Evolutionary conservation across 1,139 yeast genomes (phyloP).

Genomic region (Saccharomyces hybrid): DNA sequence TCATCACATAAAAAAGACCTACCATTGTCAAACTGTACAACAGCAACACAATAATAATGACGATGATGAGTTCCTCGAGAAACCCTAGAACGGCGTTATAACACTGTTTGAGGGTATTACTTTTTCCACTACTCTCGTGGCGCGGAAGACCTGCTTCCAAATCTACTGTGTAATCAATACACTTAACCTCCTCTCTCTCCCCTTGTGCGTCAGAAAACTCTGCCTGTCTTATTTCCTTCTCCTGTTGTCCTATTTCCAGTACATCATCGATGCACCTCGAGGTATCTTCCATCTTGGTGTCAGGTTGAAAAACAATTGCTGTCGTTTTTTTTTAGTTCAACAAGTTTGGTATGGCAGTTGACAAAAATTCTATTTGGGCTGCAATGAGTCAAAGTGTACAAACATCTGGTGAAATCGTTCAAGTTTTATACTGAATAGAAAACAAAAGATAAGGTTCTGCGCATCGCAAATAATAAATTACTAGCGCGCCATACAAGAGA

Average conservation of each 20-base stretch:
- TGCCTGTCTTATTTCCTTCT: not conserved
- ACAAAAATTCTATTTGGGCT: not conserved
- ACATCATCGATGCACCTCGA: not conserved
- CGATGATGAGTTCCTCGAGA: not conserved
- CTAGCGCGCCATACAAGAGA: not conserved
- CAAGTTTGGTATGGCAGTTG: not conserved
- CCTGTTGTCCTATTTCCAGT: not conserved
- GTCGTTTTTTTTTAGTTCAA: not conserved
- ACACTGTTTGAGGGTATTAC: not conserved
- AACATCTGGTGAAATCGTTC: not conserved
- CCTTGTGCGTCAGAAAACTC: not conserved
- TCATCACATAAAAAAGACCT: not conserved
- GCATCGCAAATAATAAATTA: not conserved
- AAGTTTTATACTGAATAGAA: not conserved
- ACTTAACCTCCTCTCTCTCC: not conserved
- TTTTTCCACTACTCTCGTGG: not conserved
- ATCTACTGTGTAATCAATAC: not conserved
- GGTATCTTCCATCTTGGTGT: not conserved
- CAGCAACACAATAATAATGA: not conserved
- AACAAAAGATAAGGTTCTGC: not conserved
- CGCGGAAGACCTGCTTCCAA: not conserved
- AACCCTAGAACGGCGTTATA: not conserved
- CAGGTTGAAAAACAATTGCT: not conserved
- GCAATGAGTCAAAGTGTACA: not conserved
- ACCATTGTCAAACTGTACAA: not conserved